Evolutionary conservation across 1,284 basidiomycete genomes (phyloP), one percentile per base, ranked within the genome.

Genomic region (Bjerkandera adusta): DNA sequence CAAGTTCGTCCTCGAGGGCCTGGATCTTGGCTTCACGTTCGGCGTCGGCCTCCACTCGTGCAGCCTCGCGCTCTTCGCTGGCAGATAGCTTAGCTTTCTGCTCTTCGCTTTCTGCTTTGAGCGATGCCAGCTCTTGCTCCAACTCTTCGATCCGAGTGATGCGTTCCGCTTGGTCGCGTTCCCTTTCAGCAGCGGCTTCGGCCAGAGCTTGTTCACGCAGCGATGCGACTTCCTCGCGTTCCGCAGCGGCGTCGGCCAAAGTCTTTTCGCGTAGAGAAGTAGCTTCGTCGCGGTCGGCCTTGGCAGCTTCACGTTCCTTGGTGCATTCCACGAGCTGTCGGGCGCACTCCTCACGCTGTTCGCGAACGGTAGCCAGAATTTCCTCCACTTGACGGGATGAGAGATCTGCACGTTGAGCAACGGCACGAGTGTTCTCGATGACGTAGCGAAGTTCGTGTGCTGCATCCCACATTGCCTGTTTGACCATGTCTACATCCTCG

Each of bases 371-470:
- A 12, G 24, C 40, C 16, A 48, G 39, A 25, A 48, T 43, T 7
- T 41, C 34, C 21, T 48, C 40, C 8, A 36, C 47, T 29, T 48
- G 36, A 29, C 38, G 37, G n/a, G 47, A 48, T 13, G 40, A 38
- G 3, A 41, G 40, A 16, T 40, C 35, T 4, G 47, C 47, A 15
- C 41, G 40, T 33, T 48, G 39, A 13, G 41, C 40, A 12, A 36
- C 41, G 15, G 13, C 26, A 12, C 33, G 22, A 15, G 41, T 42
- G 11, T 32, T 42, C 18, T 48, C 38, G 7, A 48, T 36, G 11
- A 38, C 41, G 7, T 27, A 25, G 8, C 38, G 40, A 15, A 48
- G 41, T 12, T 48, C 40, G 16, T 41, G 21, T 3, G 47, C 41
- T 4, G 47, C 47, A 15, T 45, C 43, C 43, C 12, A 21, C 13